Percentiles rank a stretch among this genome's conserved stretches.
Conservation (phyloP, 495 filamentous ascomycete species). For the Aspergillus olivimuriae region DNA sequence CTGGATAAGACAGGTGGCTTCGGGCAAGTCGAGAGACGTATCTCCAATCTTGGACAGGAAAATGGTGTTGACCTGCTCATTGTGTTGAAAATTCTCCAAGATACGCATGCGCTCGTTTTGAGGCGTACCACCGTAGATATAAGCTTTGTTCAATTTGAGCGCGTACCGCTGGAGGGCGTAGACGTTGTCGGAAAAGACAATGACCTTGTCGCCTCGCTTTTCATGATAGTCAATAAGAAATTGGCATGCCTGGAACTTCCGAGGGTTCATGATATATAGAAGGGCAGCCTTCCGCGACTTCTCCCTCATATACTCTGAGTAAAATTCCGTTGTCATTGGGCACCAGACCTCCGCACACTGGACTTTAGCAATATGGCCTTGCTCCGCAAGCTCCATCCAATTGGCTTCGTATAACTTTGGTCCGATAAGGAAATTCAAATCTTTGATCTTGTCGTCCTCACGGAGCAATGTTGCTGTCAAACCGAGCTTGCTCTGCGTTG, state of each 20-base stretch:
- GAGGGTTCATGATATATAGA: conserved; percentile 95
- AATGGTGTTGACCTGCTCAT: conserved; percentile 86
- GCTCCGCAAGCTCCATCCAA: conserved; percentile 97
- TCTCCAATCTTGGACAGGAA: conserved; percentile 98
- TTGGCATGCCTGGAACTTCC: conserved; percentile 94
- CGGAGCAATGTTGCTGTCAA: conserved; percentile 89
- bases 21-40: conserved; percentile 91
- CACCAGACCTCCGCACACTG: conserved; percentile 99
- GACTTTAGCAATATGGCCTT: conserved; percentile 95
- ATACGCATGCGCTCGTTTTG: conserved; percentile 85
- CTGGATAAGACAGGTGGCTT: conserved; percentile 96
- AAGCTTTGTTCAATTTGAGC: conserved; percentile 75
- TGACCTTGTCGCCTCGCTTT: conserved; percentile 92
- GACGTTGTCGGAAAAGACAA: conserved; percentile 98
- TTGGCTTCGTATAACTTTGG: conserved; percentile 98
- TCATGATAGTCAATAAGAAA: conserved; percentile 98
- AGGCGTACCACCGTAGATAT: conserved; percentile 86
- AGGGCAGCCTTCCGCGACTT: conserved; percentile 63
- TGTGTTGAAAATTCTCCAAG: conserved; percentile 94
- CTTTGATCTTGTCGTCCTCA: conserved; percentile 97
- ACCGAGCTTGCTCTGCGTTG: conserved; percentile 93
- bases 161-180: conserved; percentile 88
- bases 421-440: conserved; percentile 96
- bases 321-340: conserved; percentile 98
- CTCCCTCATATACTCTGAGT: conserved; percentile 81